phyloP scores from a whole-genome alignment of 768 basidiomycete species.

The Leccinum uliginosum region DNA sequence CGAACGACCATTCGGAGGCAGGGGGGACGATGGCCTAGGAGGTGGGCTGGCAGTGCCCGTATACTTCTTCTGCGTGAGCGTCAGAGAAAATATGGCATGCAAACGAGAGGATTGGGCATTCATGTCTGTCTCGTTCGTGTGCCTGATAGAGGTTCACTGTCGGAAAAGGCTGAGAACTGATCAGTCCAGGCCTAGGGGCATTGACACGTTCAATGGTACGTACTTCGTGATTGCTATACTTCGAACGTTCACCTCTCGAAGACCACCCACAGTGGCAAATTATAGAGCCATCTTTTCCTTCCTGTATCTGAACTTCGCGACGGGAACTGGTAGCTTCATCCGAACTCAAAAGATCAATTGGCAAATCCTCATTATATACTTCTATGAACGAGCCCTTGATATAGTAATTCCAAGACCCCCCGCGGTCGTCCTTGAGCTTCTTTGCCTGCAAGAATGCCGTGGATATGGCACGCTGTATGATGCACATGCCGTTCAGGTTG shows the following conservation, averaged over 20 bases:
- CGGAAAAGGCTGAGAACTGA: conserved; percentile 65
- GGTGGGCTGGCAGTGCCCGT: conserved; percentile 65
- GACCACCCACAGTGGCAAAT: conserved; percentile 96
- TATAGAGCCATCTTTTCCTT: conserved; percentile 95
- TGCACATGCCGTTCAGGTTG: conserved; percentile 89
- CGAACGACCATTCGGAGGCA: conserved; percentile 70
- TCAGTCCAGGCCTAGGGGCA: conserved; percentile 17
- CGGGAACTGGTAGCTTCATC: conserved; percentile 62
- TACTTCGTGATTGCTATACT: conserved; percentile 82
- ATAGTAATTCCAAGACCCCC: conserved; percentile 67
- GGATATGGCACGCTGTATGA: conserved; percentile 91
- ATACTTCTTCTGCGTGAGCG: conserved; percentile 86
- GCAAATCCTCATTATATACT: conserved; percentile 98
- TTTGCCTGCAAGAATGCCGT: conserved; percentile 79
- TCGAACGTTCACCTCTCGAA: conserved; percentile 85
- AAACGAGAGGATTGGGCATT: conserved; percentile 97
- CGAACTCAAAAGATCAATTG: conserved; percentile 85
- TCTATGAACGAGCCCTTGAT: conserved; percentile 94
- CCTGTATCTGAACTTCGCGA: conserved; percentile 90
- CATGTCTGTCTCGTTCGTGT: conserved; percentile 98
- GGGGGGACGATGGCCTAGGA: conserved; percentile 72
- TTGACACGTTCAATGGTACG: conserved; percentile 31
- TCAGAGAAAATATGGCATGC: conserved; percentile 98
- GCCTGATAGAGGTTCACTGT: conserved; percentile 83
- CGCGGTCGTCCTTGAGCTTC: conserved; percentile 73